Conservation (phyloP, 805 yeast genomes). For the Alloascoidea africana region DNA sequence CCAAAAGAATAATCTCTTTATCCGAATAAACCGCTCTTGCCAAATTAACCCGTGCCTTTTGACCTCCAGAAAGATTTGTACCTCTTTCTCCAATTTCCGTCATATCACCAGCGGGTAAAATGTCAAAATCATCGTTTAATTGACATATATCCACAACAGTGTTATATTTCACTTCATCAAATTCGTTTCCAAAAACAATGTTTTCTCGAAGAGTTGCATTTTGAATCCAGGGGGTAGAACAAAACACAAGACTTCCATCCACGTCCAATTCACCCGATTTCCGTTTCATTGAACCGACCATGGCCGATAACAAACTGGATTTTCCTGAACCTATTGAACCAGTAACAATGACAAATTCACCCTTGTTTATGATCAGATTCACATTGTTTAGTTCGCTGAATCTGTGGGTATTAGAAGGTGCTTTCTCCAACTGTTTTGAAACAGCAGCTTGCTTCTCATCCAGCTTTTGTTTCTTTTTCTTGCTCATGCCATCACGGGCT, state of each 20-base stretch:
- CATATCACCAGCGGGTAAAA: conserved; percentile 57
- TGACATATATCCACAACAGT: conserved; percentile 49
- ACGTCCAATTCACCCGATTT: conserved; percentile 33
- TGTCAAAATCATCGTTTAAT: conserved; percentile 45
- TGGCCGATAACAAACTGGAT: conserved; percentile 52
- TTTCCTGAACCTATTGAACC: conserved; percentile 81
- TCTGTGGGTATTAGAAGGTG: conserved; percentile 2
- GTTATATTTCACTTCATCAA: conserved; percentile 33
- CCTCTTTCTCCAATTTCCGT: conserved; percentile 89
- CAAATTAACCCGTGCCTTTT: conserved; percentile 70
- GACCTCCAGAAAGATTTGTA: conserved; percentile 81
- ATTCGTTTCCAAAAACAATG: conserved; percentile 51
- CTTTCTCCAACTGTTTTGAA: conserved; percentile 3
- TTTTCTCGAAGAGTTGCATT: conserved; percentile 67
- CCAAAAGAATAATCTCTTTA: conserved; percentile 51
- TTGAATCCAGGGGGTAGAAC: conserved; percentile 75
- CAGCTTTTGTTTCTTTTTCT: conserved; percentile 5
- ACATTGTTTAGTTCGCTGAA: conserved; percentile 34
- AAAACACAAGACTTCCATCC: conserved; percentile 35
- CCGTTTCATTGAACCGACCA: conserved; percentile 57
- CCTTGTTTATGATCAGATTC: conserved; percentile 35
- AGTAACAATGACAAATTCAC: conserved; percentile 63
- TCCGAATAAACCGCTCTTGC: conserved; percentile 71
- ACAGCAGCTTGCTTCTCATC: conserved; percentile 5
- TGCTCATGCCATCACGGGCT: conserved; percentile 16